These are phyloP conservation scores for Lasiodiplodia sp. DNA, from an alignment of 2,329 filamentous ascomycete species.

Conservation along the genomic window DNA sequence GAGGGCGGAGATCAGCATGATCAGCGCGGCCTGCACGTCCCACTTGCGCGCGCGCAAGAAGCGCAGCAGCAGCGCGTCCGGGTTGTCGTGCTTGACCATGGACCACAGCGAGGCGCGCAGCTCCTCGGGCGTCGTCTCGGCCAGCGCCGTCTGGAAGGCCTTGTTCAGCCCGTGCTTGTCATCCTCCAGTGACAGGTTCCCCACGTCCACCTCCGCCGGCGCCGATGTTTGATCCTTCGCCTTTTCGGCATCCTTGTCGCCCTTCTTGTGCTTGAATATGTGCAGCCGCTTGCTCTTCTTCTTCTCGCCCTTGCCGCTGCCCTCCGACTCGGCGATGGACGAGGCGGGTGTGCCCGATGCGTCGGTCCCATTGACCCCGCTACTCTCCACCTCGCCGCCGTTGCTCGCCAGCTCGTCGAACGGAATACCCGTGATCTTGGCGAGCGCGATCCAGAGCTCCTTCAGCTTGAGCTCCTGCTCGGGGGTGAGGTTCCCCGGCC, in stretches of 20 bases:
- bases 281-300: constrained; percentile 74
- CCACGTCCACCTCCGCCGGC: constrained; percentile 43
- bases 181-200: constrained; percentile 58
- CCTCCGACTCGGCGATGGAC: constrained; percentile 34
- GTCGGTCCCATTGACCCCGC: constrained; percentile 32
- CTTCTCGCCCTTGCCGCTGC: constrained; percentile 47
- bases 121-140: constrained; percentile 76
- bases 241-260: constrained; percentile 58
- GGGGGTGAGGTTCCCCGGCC: constrained; percentile 84
- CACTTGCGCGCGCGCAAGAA: constrained; percentile 67
- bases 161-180: constrained; percentile 95
- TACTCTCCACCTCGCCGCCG: constrained; percentile 32
- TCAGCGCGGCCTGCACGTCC: constrained; percentile 90
- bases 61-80: constrained; percentile 73
- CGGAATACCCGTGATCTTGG: constrained; percentile 49
- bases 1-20: constrained; percentile 95
- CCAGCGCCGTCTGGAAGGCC: constrained; percentile 82
- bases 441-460: constrained; percentile 79
- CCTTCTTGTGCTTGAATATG: constrained; percentile 63
- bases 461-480: constrained; percentile 89
- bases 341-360: constrained; percentile 12
- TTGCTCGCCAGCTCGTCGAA: constrained; percentile 83
- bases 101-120: constrained; percentile 85
- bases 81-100: constrained; percentile 95
- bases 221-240: constrained; percentile 39